Base-by-base conservation (phyloP, 1,284 basidiomycete species). In the Marasmius tenuissimus region DNA sequence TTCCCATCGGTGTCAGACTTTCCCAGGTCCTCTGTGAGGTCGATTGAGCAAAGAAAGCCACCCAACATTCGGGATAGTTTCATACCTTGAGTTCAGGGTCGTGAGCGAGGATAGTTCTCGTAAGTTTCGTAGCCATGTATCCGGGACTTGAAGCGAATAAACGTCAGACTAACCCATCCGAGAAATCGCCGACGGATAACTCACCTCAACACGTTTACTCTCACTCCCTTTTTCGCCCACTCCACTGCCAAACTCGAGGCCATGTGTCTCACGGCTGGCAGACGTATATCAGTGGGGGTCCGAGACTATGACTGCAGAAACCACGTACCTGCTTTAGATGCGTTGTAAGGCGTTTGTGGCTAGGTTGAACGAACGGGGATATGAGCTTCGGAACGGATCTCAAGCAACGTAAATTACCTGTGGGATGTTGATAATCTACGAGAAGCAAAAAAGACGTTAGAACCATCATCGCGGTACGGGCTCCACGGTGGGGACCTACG, bases 331-430 rank as follows among this genome's bases (percentile, higher is more conserved):
- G 91, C 91, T 79, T 93, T 96, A 50, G 94, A 96, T n/a, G 93
- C 91, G 75, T 98, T 98, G 78, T 98, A 98, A 0, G 96, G 96
- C 1, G 93, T 93, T 83, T 98, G 96, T 42, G 86, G 87, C 85
- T 97, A 81, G 63, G 55, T 48, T 48, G 55, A 61, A 18, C 45
- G 49, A 47, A 38, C 42, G 50, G 54, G 9, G 51, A 55, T 35
- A 45, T 16, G 14, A 56, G 34, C 49, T n/a, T 4, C 12, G 27
- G 16, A 12, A 27, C 16, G 50, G 39, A 9, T 61, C 70, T 9
- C 14, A 4, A 47, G 45, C 14, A 37, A 35, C 37, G 20, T 12
- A 34, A 53, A 52, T 35, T 63, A 89, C 88, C 81, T 89, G 88
- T 42, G 94, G 94, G 61, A 92, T 85, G 76, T 96, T 96, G 73